Base-by-base conservation (phyloP, 2,329 filamentous ascomycete genomes). In the Neonectria magnoliae region DNA sequence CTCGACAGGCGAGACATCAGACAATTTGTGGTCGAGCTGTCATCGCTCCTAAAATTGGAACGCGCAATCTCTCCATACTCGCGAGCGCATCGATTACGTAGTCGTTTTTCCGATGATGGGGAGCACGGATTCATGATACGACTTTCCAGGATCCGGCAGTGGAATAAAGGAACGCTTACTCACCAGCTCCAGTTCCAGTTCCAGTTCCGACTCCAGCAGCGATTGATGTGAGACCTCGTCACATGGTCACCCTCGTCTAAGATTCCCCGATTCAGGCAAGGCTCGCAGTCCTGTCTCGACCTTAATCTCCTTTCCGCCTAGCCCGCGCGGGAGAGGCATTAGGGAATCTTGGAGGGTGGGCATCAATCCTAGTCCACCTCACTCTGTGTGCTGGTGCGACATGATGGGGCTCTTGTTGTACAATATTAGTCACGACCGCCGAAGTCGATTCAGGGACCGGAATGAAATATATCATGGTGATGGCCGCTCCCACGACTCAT, bases 171-270 rank as follows among this genome's bases (percentile, higher is more conserved):
- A 44, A 36, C 11, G 57, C 22, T 47, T 47, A 36, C 62, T 55
- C 44, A 18, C 42, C 38, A 47, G 14, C 52, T 33, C 14, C 33
- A 41, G 51, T 16, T 33, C 48, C 33, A 47, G 36, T 25, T 57
- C 50, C 51, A 10, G 9, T 10, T 29, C 27, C 27, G 9, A 25
- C 25, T 25, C 29, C 29, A 38, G 29, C 36, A 29, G 48, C 48
- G 50, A 59, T 55, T 38, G 63, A 56, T 20, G 42, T 62, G 60
- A 64, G 56, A 71, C 66, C 66, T 57, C 55, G 59, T 72, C 71
- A 70, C 71, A 72, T 70, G 71, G 71, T 62, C 44, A 50, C 50
- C 33, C 60, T 73, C 71, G 71, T 73, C 50, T 73, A 73, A 73
- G 63, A 73, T 73, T 67, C 64, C 71, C 71, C 45, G 25, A 70